Evolutionary conservation across 805 yeast species (phyloP), one percentile per base, ranked within the genome.

Genomic region (Ogataea henricii): DNA sequence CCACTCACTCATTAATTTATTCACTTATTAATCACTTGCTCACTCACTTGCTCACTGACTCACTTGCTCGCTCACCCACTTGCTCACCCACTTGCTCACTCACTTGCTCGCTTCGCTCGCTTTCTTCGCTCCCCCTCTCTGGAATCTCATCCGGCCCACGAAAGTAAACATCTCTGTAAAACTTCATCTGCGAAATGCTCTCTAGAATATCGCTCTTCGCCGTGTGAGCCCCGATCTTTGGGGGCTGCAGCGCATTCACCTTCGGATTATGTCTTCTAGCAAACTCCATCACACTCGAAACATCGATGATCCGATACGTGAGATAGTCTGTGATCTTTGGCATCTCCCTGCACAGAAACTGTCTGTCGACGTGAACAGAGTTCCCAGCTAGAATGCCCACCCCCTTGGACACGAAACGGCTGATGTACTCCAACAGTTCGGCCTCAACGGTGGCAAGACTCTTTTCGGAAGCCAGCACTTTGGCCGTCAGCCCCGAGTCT

Each of bases 191-290:
- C 7, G 68, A 78, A 35, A 94, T 92, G 59, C 96, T 88, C 65
- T 94, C 99, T 41, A 87, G 57, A 40, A 94, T 94, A 65, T 94
- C 99, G 13, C 82, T 74, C 53, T 78, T 79, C 0, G 99, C 99
- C 0, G 98, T 92, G 66, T 94, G 99, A 1, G 77, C 76, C 17
- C 78, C 74, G 41, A 68, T 69, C 67, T 95, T 94, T 32, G 66
- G 72, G 5, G 92, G 98, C 55, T 69, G 72, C 47, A 58, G 61
- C 48, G 65, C 65, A 68, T 85, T 73, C 42, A 90, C 67, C 3
- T 65, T 69, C 1, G 87, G 86, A 63, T 89, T 89, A 62, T 87
- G 91, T 59, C 98, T 81, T 39, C 69, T 72, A 0, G 91, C 85
- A 13, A 90, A 68, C 66, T 94, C 99, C 77, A 82, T 79, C 39